Evolutionary conservation across 768 basidiomycete genomes (phyloP), one percentile per base, ranked within the genome.

Genomic region (Boletus patriciae): DNA sequence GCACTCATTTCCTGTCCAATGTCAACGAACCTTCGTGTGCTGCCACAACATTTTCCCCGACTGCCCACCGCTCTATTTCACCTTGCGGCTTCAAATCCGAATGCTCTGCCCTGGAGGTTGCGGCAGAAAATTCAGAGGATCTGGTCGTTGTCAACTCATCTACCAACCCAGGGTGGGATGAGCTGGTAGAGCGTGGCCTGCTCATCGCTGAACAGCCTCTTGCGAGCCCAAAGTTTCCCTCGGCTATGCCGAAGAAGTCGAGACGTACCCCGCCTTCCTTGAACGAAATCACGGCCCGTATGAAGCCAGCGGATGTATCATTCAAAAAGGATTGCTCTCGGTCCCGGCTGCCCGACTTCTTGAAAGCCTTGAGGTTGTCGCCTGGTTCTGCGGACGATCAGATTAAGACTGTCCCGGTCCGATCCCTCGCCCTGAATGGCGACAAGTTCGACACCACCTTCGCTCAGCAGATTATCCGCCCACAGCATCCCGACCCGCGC

Each of bases 1-100:
- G 90, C 29, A 85, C 87, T 5, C 77, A 81, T 55, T 92, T 92
- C 74, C 74, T 92, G 27, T 87, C 85, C 56, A 92, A 86, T 71
- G 74, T 92, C 42, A 76, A 81, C 38, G 84, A 84, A n/a, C 82
- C 85, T 21, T 83, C 85, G 3, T 85, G 83, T 9, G 80, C 85
- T 11, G 78, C 81, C 11, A 83, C 86, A 19, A 77, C 80, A 25
- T 66, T 73, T 2, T 84, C 85, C 48, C 84, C 83, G 21, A 79
- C 87, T 55, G 85, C 85, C 69, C 84, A 86, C 68, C 87, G 81
- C 73, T 77, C 80, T 46, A 78, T 89, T 57, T 88, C 87, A 23
- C 88, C 87, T 29, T 83, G 83, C 0, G 85, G 84, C 29, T 78
- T 87, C 47, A 77, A 78, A 33, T 86, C 88, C 4, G 87, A 88